Percentiles rank a stretch among this genome's conserved stretches.
Evolutionary conservation across 73 alveolate species (phyloP).

Genomic region (Stentor roeselii): DNA sequence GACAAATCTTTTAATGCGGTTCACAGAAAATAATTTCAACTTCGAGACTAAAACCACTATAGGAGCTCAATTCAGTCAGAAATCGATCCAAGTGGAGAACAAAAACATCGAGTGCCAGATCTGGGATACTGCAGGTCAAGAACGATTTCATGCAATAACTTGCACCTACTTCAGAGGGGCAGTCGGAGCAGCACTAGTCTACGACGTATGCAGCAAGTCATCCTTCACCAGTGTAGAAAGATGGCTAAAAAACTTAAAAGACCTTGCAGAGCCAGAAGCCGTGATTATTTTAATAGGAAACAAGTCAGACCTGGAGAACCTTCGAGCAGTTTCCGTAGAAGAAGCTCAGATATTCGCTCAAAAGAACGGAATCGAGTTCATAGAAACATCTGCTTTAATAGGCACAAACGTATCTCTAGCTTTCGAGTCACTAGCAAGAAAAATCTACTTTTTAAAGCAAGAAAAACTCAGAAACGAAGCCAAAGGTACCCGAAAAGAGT

Average conservation of each 20-base stretch:
- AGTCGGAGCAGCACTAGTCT: slow-evolving; percentile 41
- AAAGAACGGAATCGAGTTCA: slow-evolving; percentile 11
- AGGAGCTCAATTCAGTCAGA: slow-evolving; percentile 62
- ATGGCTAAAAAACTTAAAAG: slow-evolving; percentile 27
- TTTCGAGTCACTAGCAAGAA: not conserved
- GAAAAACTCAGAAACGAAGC: too few relatives aligned
- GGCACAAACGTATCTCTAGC: slow-evolving; percentile 14
- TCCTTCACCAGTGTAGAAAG: slow-evolving; percentile 26
- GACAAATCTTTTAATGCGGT: slow-evolving; percentile 45
- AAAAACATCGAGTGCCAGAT: slow-evolving; percentile 35
- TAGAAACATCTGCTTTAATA: slow-evolving; percentile 25
- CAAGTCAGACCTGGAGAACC: slow-evolving; percentile 10
- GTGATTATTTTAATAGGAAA: slow-evolving; percentile 23
- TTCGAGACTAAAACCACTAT: slow-evolving; percentile 50
- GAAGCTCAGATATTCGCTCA: slow-evolving; percentile 5
- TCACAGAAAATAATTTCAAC: slow-evolving; percentile 50
- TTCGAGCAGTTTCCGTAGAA: slow-evolving; percentile 23
- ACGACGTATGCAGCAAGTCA: slow-evolving; percentile 27
- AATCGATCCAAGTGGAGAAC: slow-evolving; percentile 31
- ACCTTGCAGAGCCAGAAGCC: slow-evolving; percentile 25
- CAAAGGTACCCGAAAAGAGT: too few relatives aligned
- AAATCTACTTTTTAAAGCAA: slow-evolving; percentile 20
- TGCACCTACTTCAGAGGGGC: slow-evolving; percentile 36
- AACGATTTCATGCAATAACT: slow-evolving; percentile 49
- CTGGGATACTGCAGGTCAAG: slow-evolving; percentile 93